A percentile compares a stretch with the other conserved stretches of the same genome.
Evolutionary conservation across 768 basidiomycete species (phyloP).

Genomic region (Amanita thiersii): DNA sequence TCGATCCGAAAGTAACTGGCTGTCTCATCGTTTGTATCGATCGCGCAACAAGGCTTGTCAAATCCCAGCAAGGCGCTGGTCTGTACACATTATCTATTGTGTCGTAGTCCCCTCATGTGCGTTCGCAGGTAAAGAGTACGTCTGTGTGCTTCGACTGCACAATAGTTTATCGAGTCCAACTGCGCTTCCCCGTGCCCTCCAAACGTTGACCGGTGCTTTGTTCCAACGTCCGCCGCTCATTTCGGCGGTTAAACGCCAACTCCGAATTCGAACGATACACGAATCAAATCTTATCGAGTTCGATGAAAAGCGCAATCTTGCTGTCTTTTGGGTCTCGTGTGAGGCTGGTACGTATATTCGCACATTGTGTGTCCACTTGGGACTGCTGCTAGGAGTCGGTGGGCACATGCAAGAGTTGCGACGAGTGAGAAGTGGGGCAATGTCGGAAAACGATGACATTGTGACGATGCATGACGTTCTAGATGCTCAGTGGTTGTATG

Average conservation of each 20-base stretch:
- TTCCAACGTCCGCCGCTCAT: constrained; percentile 99
- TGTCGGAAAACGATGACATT: constrained; percentile 96
- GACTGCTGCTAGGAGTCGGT: constrained; percentile 89
- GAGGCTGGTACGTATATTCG: constrained; percentile 97
- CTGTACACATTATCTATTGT: constrained; percentile 16
- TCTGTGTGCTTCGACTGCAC: constrained; percentile 92
- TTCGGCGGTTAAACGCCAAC: constrained; percentile 96
- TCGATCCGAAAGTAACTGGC: constrained; percentile 98
- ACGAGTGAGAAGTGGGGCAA: constrained; percentile 89
- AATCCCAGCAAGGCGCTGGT: constrained; percentile 98
- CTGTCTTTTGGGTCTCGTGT: constrained; percentile 97
- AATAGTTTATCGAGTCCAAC: constrained; percentile 73
- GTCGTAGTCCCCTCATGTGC: constrained; percentile 1
- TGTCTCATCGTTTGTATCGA: constrained; percentile 99
- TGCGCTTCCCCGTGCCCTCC: constrained; percentile 85
- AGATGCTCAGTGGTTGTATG: constrained; percentile 98
- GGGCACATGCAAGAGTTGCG: constrained; percentile 99
- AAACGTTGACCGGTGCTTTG: constrained; percentile 94
- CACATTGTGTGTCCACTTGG: constrained; percentile 95
- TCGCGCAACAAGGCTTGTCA: constrained; percentile 94
- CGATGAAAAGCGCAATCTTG: constrained; percentile 94
- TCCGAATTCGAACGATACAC: constrained; percentile 95
- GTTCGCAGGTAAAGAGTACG: constrained; percentile 89
- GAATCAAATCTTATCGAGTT: constrained; percentile 94
- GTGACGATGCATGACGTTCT: constrained; percentile 99